phyloP scores from a whole-genome alignment of 2,329 filamentous ascomycete genomes.

The Penicillium olsonii region DNA sequence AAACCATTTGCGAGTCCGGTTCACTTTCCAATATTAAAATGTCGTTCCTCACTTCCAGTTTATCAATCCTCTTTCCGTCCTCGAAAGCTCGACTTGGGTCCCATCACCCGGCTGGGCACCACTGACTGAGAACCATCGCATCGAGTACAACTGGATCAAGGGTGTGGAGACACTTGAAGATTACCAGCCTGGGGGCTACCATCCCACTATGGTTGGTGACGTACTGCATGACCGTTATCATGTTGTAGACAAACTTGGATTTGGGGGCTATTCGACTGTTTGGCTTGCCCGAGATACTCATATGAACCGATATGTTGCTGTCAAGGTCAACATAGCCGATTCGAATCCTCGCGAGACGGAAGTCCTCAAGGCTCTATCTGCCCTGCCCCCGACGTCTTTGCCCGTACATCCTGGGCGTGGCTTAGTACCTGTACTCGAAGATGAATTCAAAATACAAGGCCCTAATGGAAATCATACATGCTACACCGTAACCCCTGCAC shows the following conservation, averaged over 20 bases:
- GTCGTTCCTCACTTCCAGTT: neutral
- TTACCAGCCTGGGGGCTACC: slow-evolving; percentile 36
- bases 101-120: neutral
- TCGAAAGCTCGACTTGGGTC: neutral
- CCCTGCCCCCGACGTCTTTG: neutral
- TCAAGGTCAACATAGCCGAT: slow-evolving; percentile 31
- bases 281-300: slow-evolving; percentile 43
- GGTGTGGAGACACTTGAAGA: slow-evolving; percentile 23
- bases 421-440: slow-evolving; percentile 14
- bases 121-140: slow-evolving; percentile 4
- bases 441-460: slow-evolving; percentile 31
- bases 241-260: slow-evolving; percentile 46
- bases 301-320: slow-evolving; percentile 28
- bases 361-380: neutral
- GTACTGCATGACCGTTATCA: slow-evolving; percentile 36
- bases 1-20: neutral
- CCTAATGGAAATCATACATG: slow-evolving; percentile 32
- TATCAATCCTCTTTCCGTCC: neutral
- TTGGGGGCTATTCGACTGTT: slow-evolving; percentile 45
- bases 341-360: slow-evolving; percentile 17
- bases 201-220: slow-evolving; percentile 38
- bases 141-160: neutral
- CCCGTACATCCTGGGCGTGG: slow-evolving; percentile 4
- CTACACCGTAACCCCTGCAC: slow-evolving; percentile 27
- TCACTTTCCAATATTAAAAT: neutral